These are phyloP conservation scores for Paxillus ammoniavirescens DNA, from an alignment of 768 basidiomycete species.

Conservation along the genomic window DNA sequence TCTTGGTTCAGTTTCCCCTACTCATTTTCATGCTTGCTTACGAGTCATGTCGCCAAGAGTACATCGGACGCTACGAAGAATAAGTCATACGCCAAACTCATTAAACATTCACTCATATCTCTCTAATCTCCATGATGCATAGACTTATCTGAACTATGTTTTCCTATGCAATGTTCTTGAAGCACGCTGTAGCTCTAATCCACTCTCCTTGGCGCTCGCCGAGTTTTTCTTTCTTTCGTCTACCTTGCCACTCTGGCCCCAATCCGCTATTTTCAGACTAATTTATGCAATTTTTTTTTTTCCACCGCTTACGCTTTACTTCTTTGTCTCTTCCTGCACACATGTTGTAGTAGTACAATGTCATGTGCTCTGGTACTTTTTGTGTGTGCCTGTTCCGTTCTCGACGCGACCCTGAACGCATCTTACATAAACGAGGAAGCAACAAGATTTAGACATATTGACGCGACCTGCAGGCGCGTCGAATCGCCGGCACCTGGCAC, in stretches of 20 bases:
- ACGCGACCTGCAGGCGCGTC: background rate
- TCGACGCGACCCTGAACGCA: background rate
- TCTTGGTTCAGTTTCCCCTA: background rate
- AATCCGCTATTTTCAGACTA: constrained; percentile 7
- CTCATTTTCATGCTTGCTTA: constrained; percentile 2
- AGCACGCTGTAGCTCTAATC: constrained; percentile 30
- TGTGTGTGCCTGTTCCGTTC: background rate
- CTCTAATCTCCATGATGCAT: constrained; percentile 5
- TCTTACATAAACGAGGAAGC: background rate
- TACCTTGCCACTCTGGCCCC: background rate
- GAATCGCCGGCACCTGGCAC: background rate
- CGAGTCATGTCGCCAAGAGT: constrained; percentile 2
- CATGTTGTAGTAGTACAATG: constrained; percentile 30
- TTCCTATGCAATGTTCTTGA: constrained; percentile 14
- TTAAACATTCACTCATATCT: constrained; percentile 10
- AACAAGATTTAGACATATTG: background rate
- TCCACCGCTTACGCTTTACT: background rate
- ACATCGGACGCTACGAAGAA: background rate
- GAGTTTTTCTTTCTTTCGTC: background rate
- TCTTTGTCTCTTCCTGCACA: constrained; percentile 8
- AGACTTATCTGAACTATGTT: constrained; percentile 20
- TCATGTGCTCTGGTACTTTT: background rate
- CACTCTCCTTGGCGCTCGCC: constrained; percentile 15
- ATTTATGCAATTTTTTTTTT: constrained; percentile 22
- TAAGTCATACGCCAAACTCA: constrained; percentile 3